Base-by-base conservation (phyloP, 2,329 filamentous ascomycete genomes). In the Coniochaeta sp. region DNA sequence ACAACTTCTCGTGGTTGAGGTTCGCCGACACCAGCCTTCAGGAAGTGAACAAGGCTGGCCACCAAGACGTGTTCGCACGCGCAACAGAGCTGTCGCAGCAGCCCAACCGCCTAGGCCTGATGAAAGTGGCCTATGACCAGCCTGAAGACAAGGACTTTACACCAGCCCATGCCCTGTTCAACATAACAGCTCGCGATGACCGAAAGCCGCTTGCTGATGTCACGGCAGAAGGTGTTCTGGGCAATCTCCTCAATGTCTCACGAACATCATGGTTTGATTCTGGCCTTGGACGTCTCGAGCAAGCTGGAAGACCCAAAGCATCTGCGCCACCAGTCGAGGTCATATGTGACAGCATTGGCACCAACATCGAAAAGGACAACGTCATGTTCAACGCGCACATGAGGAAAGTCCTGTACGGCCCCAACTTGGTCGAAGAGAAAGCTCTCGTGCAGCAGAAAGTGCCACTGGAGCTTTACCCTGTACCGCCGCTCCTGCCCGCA, bases 301-400 rank as follows among this genome's bases (percentile, higher is more conserved):
- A 90, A 62, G 91, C 91, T 62, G 90, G 87, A 55, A 81, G 88
- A 62, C 89, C 91, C n/a, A 81, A 82, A 16, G 92, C 89, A 2
- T 86, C 89, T 2, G 93, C 95, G 4, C 93, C 93, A 7, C 95
- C 95, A 0, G 87, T 98, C 62, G 87, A 93, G 64, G 81, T 98
- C 5, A 82, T 85, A 50, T 93, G 89, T 71, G 87, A 87, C 55
- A 90, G 87, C 63, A 86, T 87, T 56, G 81, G 82, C 50, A 76
- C 84, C 0, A 75, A 81, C 5, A 73, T 81, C 16, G 93, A 98
- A 73, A 86, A 85, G 58, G 81, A 91, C 62, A 82, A 87, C 52
- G 81, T 86, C 5, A 75, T 96, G 67, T 99, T 98, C 82, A 97
- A 93, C 68, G 68, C 83, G 0, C 74, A 80, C 0, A 84, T 96